These are phyloP conservation scores for Claviceps sorghi DNA, from an alignment of 2,329 filamentous ascomycete species.

Conservation along the genomic window DNA sequence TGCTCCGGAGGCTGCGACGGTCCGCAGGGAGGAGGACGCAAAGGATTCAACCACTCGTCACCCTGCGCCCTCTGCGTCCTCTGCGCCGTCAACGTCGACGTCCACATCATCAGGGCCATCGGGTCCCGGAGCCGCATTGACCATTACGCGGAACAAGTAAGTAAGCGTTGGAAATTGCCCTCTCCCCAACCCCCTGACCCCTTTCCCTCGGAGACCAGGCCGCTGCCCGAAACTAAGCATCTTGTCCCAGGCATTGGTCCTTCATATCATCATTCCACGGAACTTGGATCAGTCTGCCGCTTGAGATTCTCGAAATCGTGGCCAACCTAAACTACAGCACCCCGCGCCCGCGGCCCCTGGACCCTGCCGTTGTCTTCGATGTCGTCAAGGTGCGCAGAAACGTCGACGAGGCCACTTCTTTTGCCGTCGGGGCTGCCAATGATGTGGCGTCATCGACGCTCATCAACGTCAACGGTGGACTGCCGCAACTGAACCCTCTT, in stretches of 20 bases:
- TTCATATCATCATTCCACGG: slow-evolving; percentile 76
- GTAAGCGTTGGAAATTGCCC: background rate
- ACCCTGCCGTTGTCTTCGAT: slow-evolving; percentile 71
- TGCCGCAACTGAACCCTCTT: slow-evolving; percentile 9
- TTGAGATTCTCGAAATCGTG: slow-evolving; percentile 64
- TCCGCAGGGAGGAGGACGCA: background rate
- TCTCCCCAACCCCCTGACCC: background rate
- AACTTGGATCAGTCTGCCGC: slow-evolving; percentile 66
- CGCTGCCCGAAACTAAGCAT: background rate
- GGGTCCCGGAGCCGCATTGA: background rate
- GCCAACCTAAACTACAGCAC: slow-evolving; percentile 69
- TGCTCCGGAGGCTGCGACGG: background rate
- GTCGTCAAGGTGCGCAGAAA: slow-evolving; percentile 66
- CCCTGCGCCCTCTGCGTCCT: background rate
- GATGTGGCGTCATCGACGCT: slow-evolving; percentile 53
- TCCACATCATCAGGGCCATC: background rate
- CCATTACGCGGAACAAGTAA: background rate
- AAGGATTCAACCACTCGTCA: background rate
- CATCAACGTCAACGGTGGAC: slow-evolving; percentile 34
- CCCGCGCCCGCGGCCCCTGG: slow-evolving; percentile 60
- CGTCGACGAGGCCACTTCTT: slow-evolving; percentile 65
- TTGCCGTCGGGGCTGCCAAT: slow-evolving; percentile 63
- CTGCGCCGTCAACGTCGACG: background rate
- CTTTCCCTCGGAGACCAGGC: background rate
- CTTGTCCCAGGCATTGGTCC: slow-evolving; percentile 54